These are phyloP conservation scores for Cercospora sesami DNA, from an alignment of 2,329 filamentous ascomycete species.

Conservation along the genomic window DNA sequence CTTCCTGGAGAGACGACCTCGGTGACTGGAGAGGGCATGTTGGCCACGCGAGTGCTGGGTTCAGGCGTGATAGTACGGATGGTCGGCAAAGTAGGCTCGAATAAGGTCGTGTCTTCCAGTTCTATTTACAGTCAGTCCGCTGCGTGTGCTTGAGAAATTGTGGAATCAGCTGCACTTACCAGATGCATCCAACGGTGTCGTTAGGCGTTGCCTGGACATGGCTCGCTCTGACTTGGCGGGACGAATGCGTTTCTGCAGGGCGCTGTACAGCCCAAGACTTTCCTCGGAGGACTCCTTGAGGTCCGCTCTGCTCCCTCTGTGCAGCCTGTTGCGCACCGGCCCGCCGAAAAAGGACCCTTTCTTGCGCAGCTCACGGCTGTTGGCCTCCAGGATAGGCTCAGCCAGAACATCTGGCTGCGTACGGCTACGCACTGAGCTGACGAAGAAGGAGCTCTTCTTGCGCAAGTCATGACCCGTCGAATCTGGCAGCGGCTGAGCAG, in stretches of 20 bases:
- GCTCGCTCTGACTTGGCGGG: constrained; percentile 25
- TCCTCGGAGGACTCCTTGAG: constrained; percentile 45
- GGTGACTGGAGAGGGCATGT: constrained; percentile 19
- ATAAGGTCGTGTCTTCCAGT: constrained; percentile 6
- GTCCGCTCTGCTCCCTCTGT: constrained; percentile 34
- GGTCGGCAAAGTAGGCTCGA: constrained; percentile 22
- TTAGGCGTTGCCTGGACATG: constrained; percentile 2
- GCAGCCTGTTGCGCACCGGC: constrained; percentile 32
- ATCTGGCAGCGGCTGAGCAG: constrained; percentile 13
- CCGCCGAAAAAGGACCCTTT: constrained; percentile 37
- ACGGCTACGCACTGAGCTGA: constrained; percentile 31
- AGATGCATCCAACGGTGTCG: constrained; percentile 1
- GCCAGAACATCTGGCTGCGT: constrained; percentile 32
- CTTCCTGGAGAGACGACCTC: constrained; percentile 18
- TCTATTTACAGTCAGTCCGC: neutral
- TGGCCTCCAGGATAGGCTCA: constrained; percentile 27
- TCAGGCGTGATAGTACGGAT: constrained; percentile 35
- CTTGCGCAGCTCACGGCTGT: constrained; percentile 30
- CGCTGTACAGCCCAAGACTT: constrained; percentile 63
- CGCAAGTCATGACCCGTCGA: constrained; percentile 29
- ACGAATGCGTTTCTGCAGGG: constrained; percentile 55
- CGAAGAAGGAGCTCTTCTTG: constrained; percentile 36
- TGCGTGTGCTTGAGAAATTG: neutral
- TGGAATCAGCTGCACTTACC: neutral
- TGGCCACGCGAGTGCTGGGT: constrained; percentile 16